Percentiles rank a stretch among this genome's conserved stretches.
phyloP scores from a whole-genome alignment of 345 rosid species.

The Eucalyptus marginata region DNA sequence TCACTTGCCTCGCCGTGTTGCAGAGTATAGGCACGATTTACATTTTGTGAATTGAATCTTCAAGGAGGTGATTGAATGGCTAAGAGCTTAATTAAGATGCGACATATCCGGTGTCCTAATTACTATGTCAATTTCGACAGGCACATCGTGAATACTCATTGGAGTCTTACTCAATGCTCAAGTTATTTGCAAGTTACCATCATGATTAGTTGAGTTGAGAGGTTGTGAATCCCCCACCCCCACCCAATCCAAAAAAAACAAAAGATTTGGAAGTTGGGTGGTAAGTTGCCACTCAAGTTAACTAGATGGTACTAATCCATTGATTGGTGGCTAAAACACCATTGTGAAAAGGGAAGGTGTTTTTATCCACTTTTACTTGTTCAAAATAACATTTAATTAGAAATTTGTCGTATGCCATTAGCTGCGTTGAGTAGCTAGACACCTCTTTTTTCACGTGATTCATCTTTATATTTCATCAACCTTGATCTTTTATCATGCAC shows the following conservation, averaged over 20 bases:
- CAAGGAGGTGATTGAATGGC: not conserved
- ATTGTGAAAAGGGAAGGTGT: too few species aligned
- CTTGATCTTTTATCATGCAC: not conserved
- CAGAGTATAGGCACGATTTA: not conserved
- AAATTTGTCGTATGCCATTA: not conserved
- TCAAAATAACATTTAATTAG: not conserved
- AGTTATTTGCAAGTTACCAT: too few species aligned
- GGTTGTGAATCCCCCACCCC: too few species aligned
- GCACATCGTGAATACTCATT: too few species aligned
- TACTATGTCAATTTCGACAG: not conserved
- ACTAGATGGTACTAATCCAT: too few species aligned
- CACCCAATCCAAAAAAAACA: too few species aligned
- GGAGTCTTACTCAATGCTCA: too few species aligned
- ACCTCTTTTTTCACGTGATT: not conserved
- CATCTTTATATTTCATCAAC: not conserved
- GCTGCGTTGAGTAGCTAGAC: not conserved
- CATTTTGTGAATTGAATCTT: not conserved
- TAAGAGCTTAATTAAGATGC: not conserved
- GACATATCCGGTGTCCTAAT: not conserved
- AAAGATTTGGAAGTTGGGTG: too few species aligned
- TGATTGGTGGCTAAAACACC: too few species aligned
- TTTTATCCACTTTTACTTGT: too few species aligned
- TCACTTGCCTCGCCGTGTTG: not conserved
- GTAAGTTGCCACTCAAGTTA: too few species aligned
- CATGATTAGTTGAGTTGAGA: too few species aligned